Conservation (phyloP, 169 alveolate genomes). For the Plasmodium chabaudi region DNA sequence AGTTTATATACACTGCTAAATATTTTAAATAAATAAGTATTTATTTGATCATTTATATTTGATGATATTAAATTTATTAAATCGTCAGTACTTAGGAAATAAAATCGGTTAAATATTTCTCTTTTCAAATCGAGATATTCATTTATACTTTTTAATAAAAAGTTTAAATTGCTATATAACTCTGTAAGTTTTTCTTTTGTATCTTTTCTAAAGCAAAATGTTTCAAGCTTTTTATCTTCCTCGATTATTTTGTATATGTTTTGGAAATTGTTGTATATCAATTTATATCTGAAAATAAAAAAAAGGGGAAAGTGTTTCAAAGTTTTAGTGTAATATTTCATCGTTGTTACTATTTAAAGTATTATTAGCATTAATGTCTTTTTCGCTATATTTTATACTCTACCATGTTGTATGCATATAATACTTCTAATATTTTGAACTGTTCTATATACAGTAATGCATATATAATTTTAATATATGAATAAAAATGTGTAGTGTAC, state of each 20-base stretch:
- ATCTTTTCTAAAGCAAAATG: slow-evolving; percentile 58
- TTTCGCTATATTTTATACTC: no score
- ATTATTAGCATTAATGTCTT: no score
- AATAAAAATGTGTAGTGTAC: not conserved
- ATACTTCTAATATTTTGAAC: not conserved
- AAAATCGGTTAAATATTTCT: slow-evolving; percentile 62
- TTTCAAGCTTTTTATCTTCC: slow-evolving; percentile 69
- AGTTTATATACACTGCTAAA: slow-evolving; percentile 66
- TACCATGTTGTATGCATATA: no score
- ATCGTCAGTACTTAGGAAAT: slow-evolving; percentile 73
- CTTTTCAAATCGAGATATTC: slow-evolving; percentile 73
- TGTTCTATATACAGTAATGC: no score
- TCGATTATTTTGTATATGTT: slow-evolving; percentile 68
- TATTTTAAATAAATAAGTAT: slow-evolving; percentile 68
- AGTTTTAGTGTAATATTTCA: not conserved
- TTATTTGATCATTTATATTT: slow-evolving; percentile 70
- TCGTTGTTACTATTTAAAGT: no score
- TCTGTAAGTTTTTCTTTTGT: slow-evolving; percentile 63
- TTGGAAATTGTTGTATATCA: slow-evolving; percentile 43
- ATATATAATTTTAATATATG: no score
- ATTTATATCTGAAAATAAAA: slow-evolving; percentile 34
- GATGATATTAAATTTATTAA: slow-evolving; percentile 70
- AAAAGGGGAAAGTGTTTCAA: not conserved
- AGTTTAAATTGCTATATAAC: slow-evolving; percentile 40
- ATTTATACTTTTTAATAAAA: slow-evolving; percentile 60